These are phyloP conservation scores for Diaporthe sp. DNA, from an alignment of 2,329 filamentous ascomycete genomes.

Conservation along the genomic window DNA sequence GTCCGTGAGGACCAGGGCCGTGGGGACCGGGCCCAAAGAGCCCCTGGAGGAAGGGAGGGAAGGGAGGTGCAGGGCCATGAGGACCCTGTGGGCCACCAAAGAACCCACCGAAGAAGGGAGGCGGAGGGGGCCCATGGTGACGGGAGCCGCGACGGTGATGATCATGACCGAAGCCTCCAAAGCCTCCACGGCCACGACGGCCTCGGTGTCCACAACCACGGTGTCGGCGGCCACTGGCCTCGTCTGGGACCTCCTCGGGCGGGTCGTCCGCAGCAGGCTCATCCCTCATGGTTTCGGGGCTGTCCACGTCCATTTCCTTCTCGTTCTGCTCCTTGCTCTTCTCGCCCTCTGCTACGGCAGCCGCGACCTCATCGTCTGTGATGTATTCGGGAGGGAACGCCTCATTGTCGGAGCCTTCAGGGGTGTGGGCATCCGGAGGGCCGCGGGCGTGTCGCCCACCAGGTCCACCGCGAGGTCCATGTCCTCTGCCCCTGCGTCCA, in stretches of 20 bases:
- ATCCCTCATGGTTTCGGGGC: constrained; percentile 50
- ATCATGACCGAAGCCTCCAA: constrained; percentile 34
- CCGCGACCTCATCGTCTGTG: constrained; percentile 36
- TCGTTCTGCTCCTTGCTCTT: constrained; percentile 35
- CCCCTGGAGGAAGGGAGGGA: constrained; percentile 30
- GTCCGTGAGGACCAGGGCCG: constrained; percentile 41
- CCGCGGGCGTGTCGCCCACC: constrained; percentile 14
- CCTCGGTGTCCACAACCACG: constrained; percentile 41
- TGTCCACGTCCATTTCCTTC: constrained; percentile 38
- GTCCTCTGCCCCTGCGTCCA: constrained; percentile 23
- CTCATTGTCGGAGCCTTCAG: constrained; percentile 30
- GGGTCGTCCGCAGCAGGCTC: constrained; percentile 44
- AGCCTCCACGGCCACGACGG: constrained; percentile 39
- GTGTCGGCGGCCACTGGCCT: constrained; percentile 31
- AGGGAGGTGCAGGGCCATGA: constrained; percentile 25
- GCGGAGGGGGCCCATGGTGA: constrained; percentile 41
- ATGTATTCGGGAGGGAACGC: constrained; percentile 37
- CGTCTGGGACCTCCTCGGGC: constrained; percentile 42
- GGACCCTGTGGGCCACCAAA: constrained; percentile 32
- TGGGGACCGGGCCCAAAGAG: constrained; percentile 33
- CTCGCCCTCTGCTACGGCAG: constrained; percentile 33
- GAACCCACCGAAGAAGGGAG: constrained; percentile 41
- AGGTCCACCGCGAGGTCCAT: constrained; percentile 15
- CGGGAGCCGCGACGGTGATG: constrained; percentile 38
- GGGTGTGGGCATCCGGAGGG: constrained; percentile 17